Base-by-base conservation (phyloP, 2,329 filamentous ascomycete genomes). In the Aspergillus proliferans region DNA sequence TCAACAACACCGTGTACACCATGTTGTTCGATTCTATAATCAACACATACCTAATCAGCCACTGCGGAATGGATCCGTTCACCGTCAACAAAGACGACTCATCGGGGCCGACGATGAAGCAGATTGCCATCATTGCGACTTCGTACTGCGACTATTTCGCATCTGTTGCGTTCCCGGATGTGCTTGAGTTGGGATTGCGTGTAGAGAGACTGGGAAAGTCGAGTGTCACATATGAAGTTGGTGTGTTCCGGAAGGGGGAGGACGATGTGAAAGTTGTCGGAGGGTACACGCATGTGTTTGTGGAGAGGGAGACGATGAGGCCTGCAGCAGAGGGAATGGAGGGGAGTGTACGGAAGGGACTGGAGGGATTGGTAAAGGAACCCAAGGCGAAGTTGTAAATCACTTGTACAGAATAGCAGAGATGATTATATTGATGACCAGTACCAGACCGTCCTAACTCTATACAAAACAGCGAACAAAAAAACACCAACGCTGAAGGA, bases 1-100 rank as follows among this genome's bases (percentile, higher is more conserved):
- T 95, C 77, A 95, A 95, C 73, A 95, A 95, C 65, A 87, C 84
- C 38, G 79, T 93, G 47, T 95, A 95, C 70, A 87, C 87, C 60
- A 85, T 87, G 53, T 78, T 94, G 49, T 93, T 95, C 68, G 92
- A 97, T 73, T 91, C 88, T 1, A 82, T 95, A 50, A 83, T 95
- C 65, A 97, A 96, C 69, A 80, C 85, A 44, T 97, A 93, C 68
- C 80, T 97, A 15, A 89, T 95, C 53, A 76, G 85, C 46, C 76
- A 87, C 61, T 94, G 88, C 68, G 80, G 80, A 10, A 79, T 94
- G 46, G 72, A 86, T 55, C 91, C 88, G 4, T 81, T 79, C 81
- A 7, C 80, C 78, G 4, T 86, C 49, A 61, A 60, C 56, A 57
- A 58, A 49, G 30, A 47, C 46, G 12, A 47, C 22, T 19, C 26